phyloP scores from a whole-genome alignment of 179 eudicot species.

The Patellifolia procumbens region DNA sequence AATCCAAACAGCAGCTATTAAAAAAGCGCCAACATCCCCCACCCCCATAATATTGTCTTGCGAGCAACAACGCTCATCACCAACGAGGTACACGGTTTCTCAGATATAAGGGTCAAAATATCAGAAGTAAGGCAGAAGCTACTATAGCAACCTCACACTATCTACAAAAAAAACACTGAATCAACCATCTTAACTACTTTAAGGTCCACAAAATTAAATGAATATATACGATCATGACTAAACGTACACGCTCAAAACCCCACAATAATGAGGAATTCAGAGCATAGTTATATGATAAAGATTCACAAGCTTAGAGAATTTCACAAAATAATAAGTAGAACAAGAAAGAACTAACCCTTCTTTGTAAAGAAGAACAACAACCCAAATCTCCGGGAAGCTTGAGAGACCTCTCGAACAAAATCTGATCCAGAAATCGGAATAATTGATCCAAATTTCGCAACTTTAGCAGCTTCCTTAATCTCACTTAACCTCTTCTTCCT shows the following conservation, averaged over 20 bases:
- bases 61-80: neutral
- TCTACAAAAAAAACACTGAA: neutral
- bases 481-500: constrained; percentile 90
- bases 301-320: neutral
- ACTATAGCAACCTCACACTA: neutral
- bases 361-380: constrained; percentile 78
- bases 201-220: neutral
- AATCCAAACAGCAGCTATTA: no score
- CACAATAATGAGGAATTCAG: no score
- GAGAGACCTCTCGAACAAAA: constrained; percentile 92
- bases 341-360: constrained; percentile 57
- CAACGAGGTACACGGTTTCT: neutral
- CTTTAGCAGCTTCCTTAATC: constrained; percentile 66
- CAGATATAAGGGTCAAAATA: no score
- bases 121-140: neutral
- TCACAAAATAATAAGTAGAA: neutral
- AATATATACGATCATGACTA: neutral
- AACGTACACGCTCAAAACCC: no score
- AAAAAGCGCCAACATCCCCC: no score
- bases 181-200: neutral
- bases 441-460: constrained; percentile 75
- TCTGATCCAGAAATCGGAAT: constrained; percentile 85
- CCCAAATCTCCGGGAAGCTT: constrained; percentile 91
- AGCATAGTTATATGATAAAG: no score
- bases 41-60: no score